phyloP scores from a whole-genome alignment of 768 basidiomycete genomes.

The Hemileccinum impolitum region DNA sequence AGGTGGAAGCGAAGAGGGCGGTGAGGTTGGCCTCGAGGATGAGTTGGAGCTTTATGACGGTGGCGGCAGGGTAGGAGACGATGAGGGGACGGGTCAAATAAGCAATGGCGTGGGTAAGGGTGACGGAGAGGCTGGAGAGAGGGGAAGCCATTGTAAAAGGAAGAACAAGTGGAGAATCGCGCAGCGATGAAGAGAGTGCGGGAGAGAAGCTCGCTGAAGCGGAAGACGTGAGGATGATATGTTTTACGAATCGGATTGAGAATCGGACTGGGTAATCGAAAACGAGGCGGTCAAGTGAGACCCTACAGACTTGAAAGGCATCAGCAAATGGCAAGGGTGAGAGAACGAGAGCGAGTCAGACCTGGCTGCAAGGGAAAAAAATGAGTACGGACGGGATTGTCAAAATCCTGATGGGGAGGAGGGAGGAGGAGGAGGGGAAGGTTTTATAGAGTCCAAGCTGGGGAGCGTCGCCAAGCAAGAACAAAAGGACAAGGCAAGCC shows the following conservation, averaged over 20 bases:
- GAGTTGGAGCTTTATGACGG: conserved; percentile 66
- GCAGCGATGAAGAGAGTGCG: conserved; percentile 30
- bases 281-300: conserved; percentile 4
- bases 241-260: conserved; percentile 20
- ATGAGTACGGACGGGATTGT: conserved; percentile 28
- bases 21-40: conserved; percentile 72
- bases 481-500: conserved; percentile 28
- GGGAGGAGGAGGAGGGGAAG: not conserved
- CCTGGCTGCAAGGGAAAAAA: conserved; percentile 28
- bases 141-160: conserved; percentile 25
- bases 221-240: conserved; percentile 23
- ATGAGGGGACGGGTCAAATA: conserved; percentile 70
- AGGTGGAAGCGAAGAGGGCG: conserved; percentile 63
- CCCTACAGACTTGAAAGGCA: conserved; percentile 26
- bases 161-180: conserved; percentile 18
- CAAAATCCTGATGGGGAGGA: conserved; percentile 34
- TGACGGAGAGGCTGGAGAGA: conserved; percentile 54
- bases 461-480: conserved; percentile 32
- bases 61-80: conserved; percentile 52
- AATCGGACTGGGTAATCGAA: conserved; percentile 26
- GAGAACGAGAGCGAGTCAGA: conserved; percentile 3
- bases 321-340: conserved; percentile 10
- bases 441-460: conserved; percentile 34
- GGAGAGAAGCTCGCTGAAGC: not conserved
- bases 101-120: conserved; percentile 70